Evolutionary conservation across 306 rosid species (phyloP).

Genomic region (Crotalaria pallida): DNA sequence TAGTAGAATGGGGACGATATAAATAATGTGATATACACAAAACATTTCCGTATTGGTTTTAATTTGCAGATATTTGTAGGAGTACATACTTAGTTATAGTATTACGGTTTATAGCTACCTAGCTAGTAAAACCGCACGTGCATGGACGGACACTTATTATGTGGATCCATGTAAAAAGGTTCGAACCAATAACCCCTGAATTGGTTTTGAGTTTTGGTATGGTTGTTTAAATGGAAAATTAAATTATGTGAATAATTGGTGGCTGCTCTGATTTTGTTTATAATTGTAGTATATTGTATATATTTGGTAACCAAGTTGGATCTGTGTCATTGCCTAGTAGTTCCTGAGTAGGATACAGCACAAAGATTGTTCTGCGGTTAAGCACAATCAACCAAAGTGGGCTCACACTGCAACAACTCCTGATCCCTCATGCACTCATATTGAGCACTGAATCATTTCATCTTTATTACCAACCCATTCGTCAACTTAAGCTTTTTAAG

Average conservation of each 20-base stretch:
- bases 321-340: conserved; percentile 36
- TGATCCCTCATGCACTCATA: background rate
- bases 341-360: conserved; percentile 30
- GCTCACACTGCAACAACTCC: background rate
- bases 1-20: too few species aligned
- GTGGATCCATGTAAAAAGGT: background rate
- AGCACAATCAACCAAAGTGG: conserved; percentile 37
- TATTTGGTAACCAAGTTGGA: conserved; percentile 25
- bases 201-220: background rate
- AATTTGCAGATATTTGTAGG: too few species aligned
- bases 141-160: background rate
- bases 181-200: background rate
- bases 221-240: background rate
- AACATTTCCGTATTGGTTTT: too few species aligned
- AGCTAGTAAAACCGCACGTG: background rate
- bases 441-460: background rate
- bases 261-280: background rate
- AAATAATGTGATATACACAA: too few species aligned
- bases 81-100: too few species aligned
- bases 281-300: too few species aligned
- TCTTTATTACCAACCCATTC: conserved; percentile 25
- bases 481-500: background rate
- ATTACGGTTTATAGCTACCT: background rate
- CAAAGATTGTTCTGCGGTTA: background rate
- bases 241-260: background rate